Conservation (phyloP, 208 protist species). For the Trypanosoma cruzi region DNA sequence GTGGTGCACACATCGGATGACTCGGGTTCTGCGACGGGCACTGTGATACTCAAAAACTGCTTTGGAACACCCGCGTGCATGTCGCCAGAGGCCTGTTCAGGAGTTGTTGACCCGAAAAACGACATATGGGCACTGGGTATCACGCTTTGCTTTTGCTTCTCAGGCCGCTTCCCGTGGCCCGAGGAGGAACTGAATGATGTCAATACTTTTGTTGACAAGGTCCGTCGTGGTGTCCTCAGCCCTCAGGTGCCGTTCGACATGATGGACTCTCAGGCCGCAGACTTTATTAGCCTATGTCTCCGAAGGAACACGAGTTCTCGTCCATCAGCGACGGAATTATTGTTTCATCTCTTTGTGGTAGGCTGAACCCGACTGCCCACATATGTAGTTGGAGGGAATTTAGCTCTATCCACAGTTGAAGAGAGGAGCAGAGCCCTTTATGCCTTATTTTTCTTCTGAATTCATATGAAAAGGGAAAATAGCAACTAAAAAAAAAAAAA, state of each 20-base stretch:
- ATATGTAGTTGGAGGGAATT: neutral
- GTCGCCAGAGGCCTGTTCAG: constrained; percentile 78
- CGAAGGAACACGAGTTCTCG: constrained; percentile 27
- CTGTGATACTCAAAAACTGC: constrained; percentile 14
- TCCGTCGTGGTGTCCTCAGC: constrained; percentile 30
- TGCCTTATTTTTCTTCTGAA: no score
- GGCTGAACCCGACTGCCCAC: constrained; percentile 5
- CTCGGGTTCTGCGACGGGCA: neutral
- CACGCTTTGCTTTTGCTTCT: constrained; percentile 66
- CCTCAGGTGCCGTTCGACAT: constrained; percentile 31
- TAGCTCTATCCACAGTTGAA: no score
- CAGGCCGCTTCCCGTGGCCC: constrained; percentile 59
- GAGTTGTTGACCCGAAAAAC: constrained; percentile 53
- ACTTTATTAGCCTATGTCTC: constrained; percentile 60
- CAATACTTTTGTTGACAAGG: constrained; percentile 35
- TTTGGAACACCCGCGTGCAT: constrained; percentile 82
- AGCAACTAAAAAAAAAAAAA: no score
- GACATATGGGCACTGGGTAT: constrained; percentile 88
- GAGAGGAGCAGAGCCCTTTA: no score
- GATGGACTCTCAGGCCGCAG: constrained; percentile 29
- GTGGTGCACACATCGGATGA: neutral
- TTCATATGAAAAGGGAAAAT: no score
- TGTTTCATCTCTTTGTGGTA: constrained; percentile 54
- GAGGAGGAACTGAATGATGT: constrained; percentile 39
- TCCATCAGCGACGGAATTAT: constrained; percentile 41